Conservation (phyloP, 2,329 filamentous ascomycete species). For the Clarireedia hainanense region DNA sequence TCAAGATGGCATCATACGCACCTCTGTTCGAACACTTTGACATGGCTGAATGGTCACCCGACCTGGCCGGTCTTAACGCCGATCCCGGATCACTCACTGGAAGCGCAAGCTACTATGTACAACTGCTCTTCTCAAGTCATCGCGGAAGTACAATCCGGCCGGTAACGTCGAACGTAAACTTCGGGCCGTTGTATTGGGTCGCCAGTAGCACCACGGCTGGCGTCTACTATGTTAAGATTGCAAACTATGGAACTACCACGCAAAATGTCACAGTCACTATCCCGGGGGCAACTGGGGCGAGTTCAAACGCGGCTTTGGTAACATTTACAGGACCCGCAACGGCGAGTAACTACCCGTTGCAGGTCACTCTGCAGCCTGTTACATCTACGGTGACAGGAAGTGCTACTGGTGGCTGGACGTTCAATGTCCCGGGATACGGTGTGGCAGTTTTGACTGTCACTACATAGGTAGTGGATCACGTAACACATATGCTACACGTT, state of each 20-base stretch:
- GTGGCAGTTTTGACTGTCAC: constrained; percentile 10
- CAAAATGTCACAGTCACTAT: constrained; percentile 25
- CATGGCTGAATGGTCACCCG: constrained; percentile 20
- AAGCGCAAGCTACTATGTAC: constrained; percentile 10
- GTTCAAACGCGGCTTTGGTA: not conserved
- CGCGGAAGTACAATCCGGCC: constrained; percentile 39
- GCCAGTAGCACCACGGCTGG: constrained; percentile 32
- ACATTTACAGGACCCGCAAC: constrained; percentile 1
- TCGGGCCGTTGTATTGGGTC: constrained; percentile 42
- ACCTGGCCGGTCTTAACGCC: constrained; percentile 14
- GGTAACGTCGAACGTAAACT: constrained; percentile 27
- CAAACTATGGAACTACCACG: constrained; percentile 42
- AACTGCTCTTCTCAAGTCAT: constrained; percentile 37
- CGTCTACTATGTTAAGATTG: constrained; percentile 40
- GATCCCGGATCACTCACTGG: constrained; percentile 12
- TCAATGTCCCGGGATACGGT: constrained; percentile 11
- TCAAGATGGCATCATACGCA: constrained; percentile 16
- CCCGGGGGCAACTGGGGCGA: constrained; percentile 5
- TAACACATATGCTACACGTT: too few species aligned
- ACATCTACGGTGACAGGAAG: constrained; percentile 9
- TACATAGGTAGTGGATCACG: not conserved
- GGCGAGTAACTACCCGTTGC: constrained; percentile 9
- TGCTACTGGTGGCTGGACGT: constrained; percentile 10
- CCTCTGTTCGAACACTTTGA: constrained; percentile 30
- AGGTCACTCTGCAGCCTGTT: constrained; percentile 7